A percentile compares a stretch with the other conserved stretches of the same genome.
Evolutionary conservation across 2,329 filamentous ascomycete genomes (phyloP).

Genomic region (Phialocephala sp.): DNA sequence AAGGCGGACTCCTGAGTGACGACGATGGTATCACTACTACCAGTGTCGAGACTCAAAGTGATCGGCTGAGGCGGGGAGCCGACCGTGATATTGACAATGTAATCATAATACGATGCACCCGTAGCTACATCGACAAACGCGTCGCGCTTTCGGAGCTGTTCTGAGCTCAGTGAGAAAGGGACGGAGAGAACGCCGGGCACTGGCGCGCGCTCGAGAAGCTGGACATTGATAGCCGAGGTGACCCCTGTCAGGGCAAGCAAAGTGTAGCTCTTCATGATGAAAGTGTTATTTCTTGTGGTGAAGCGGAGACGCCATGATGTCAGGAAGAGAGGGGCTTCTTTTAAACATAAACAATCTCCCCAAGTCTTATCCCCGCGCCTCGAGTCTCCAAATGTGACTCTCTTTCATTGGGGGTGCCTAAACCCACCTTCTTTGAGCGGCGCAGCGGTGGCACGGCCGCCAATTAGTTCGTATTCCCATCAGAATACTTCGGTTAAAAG

Average conservation of each 20-base stretch:
- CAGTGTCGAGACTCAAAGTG: conserved; percentile 12
- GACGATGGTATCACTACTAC: conserved; percentile 7
- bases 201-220: not conserved
- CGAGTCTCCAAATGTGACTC: not conserved
- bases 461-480: not conserved
- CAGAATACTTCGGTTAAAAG: not conserved
- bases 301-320: not conserved
- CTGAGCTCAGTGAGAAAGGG: not conserved
- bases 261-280: not conserved
- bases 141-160: not conserved
- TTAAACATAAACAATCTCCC: not conserved
- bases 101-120: not conserved
- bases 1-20: not conserved
- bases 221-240: not conserved
- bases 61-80: conserved; percentile 1
- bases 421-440: not conserved
- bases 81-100: conserved; percentile 12
- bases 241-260: not conserved
- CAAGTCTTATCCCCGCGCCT: not conserved
- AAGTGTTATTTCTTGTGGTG: not conserved
- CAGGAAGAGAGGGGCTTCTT: not conserved
- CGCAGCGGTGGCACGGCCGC: not conserved
- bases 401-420: not conserved
- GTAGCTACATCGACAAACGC: not conserved
- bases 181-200: conserved; percentile 7